A percentile compares a stretch with the other conserved stretches of the same genome.
phyloP scores from a whole-genome alignment of 78 protist genomes.

The Tieghemostelium lacteum region DNA sequence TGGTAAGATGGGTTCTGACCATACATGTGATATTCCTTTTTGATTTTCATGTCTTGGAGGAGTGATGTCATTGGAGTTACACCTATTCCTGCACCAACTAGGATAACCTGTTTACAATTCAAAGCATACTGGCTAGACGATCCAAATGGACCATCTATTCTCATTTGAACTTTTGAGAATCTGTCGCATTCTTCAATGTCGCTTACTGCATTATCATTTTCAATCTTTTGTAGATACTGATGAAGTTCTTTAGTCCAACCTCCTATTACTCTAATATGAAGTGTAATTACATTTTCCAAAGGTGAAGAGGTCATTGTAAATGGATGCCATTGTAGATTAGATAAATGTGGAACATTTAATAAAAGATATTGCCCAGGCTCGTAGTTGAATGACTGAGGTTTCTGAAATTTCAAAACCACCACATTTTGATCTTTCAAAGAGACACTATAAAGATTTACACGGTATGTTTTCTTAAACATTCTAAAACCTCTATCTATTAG shows the following conservation, averaged over 20 bases:
- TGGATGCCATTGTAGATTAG: conserved; percentile 91
- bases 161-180: background rate
- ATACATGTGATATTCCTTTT: conserved; percentile 6
- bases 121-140: conserved; percentile 36
- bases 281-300: conserved; percentile 56
- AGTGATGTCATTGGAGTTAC: conserved; percentile 49
- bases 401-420: conserved; percentile 9
- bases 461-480: conserved; percentile 2
- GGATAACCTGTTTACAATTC: conserved; percentile 60
- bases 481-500: conserved; percentile 75
- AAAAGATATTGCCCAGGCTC: conserved; percentile 91
- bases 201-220: background rate
- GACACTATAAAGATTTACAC: background rate
- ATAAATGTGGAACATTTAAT: conserved; percentile 83
- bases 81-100: conserved; percentile 93
- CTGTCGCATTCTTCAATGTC: background rate
- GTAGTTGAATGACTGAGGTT: conserved; percentile 64
- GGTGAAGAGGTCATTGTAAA: conserved; percentile 93
- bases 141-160: conserved; percentile 94
- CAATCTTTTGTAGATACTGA: background rate
- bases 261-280: conserved; percentile 89
- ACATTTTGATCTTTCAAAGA: conserved; percentile 11
- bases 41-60: conserved; percentile 13
- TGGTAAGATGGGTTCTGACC: no score
- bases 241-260: conserved; percentile 60